Base-by-base conservation (phyloP, 129 eudicot species). In the Flaveria ramosissima region DNA sequence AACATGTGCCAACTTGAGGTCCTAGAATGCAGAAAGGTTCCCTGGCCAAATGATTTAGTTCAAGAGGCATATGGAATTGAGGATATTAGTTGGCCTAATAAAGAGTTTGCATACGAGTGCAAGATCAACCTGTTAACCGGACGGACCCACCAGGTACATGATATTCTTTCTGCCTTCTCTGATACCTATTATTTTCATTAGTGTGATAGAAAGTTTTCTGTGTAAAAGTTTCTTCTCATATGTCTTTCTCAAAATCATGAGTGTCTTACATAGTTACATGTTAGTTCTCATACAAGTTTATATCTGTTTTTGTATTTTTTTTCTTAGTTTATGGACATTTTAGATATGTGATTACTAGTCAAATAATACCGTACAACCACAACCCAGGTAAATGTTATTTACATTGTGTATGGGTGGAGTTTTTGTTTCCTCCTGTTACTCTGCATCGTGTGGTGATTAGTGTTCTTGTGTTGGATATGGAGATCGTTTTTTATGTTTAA, bases 91-190 rank as follows among this genome's bases (percentile, higher is more conserved):
- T 95, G 99, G 99, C 94, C 94, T 39, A 64, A 68, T 51, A 88
- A 83, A 83, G 90, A 87, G 20, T 89, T 80, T 77, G 99, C 97
- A 2, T 95, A 89, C 6, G 92, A 95, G 82, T 95, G 99, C 82
- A 89, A 85, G 80, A 86, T 95, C 83, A 86, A 84, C 87, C 91
- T 95, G 57, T 66, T 95, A 83, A 95, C 96, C 2, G 97, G 99
- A n/a, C 89, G 94, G 27, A 95, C 99, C 45, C 99, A 95, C 83
- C 97, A 95, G 99, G 97, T 95, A 87, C 45, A 48, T 4, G 45
- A 52, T 75, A 45, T 5, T 36, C 6, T 30, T 36, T 36, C 0
- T 6, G 7, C 41, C 41, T 6, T 46, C 82, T 55, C 43, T 50
- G 75, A 52, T 55, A 45, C 63, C 23, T 46, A 21, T 7, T 61